Evolutionary conservation across 805 yeast species (phyloP), one percentile per base, ranked within the genome.

Genomic region (Schwanniomyces polymorphus): DNA sequence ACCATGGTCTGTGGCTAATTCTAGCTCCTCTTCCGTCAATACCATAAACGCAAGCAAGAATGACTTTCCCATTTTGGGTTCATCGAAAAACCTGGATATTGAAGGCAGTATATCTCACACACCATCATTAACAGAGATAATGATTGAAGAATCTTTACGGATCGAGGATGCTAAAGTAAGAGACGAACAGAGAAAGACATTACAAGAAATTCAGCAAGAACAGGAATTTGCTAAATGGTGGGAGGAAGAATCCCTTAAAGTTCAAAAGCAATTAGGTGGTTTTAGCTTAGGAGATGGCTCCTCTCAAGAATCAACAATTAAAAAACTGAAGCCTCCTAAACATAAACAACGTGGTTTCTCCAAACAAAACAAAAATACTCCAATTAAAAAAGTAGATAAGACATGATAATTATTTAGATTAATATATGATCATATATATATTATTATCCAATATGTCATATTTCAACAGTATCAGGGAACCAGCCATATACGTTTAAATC

Each of bases 171-270:
- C 54, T 0, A 65, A 63, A 42, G 56, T 55, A 27, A 59, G 57
- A 47, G 67, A 68, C 42, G 50, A 51, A 1, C 64, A 64, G 26
- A 52, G 64, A 10, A 73, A 73, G 45, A 74, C 88, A 1, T 63
- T 88, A 38, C 83, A 80, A 40, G 96, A 91, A 48, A 78, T 86
- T 40, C 85, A 84, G 59, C 85, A 84, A 53, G 97, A 91, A 52
- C 88, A 88, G 58, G 90, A 85, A 59, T 91, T 91, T 70, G 91
- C 85, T 26, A 77, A 70, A 49, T 91, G 97, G 97, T 91, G 96
- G 91, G 86, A 80, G 31, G 82, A 80, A 53, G 97, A 91, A 58
- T 76, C 89, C 45, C 72, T 73, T n/a, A 72, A 78, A 43, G 86
- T 85, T 7, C 92, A 86, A 59, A 60, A 56, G 42, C 67, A 63